phyloP scores from a whole-genome alignment of 768 basidiomycete genomes.

The Coprinopsis sp. region DNA sequence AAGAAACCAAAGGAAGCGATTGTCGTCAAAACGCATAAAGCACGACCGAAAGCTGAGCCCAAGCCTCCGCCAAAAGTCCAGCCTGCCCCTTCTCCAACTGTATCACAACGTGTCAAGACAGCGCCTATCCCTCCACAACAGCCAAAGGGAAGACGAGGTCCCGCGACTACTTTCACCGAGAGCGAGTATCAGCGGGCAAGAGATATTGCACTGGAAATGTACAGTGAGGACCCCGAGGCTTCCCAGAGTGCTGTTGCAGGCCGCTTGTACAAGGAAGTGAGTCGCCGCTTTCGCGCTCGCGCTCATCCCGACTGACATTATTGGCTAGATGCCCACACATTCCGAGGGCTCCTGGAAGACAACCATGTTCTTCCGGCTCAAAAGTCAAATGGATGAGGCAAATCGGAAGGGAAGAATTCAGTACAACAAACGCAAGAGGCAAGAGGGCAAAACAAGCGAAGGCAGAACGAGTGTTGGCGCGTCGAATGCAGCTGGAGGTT shows the following conservation, averaged over 20 bases:
- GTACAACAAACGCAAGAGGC: conserved; percentile 34
- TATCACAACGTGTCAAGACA: too few species aligned
- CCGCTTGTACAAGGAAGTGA: conserved; percentile 44
- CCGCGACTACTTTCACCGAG: conserved; percentile 49
- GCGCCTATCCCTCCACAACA: not conserved
- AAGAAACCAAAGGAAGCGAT: too few species aligned
- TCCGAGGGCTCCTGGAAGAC: conserved; percentile 43
- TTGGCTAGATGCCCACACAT: conserved; percentile 58
- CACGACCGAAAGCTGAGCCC: too few species aligned
- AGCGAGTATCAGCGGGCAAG: conserved; percentile 30
- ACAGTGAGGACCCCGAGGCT: conserved; percentile 44
- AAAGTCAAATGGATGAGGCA: conserved; percentile 39
- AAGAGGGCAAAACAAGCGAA: not conserved
- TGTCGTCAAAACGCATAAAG: too few species aligned
- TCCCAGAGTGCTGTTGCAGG: conserved; percentile 32
- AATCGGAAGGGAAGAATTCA: conserved; percentile 50
- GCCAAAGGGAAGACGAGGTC: conserved; percentile 16
- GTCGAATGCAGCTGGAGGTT: not conserved
- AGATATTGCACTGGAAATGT: conserved; percentile 39
- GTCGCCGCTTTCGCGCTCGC: conserved; percentile 2
- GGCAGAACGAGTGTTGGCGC: conserved; percentile 10
- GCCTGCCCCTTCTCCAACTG: too few species aligned
- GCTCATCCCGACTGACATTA: not conserved
- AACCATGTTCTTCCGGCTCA: conserved; percentile 29
- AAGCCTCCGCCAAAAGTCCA: too few species aligned